Evolutionary conservation across 2,329 filamentous ascomycete genomes (phyloP), one percentile per base, ranked within the genome.

Genomic region (Pseudophaeomoniella oleicola): DNA sequence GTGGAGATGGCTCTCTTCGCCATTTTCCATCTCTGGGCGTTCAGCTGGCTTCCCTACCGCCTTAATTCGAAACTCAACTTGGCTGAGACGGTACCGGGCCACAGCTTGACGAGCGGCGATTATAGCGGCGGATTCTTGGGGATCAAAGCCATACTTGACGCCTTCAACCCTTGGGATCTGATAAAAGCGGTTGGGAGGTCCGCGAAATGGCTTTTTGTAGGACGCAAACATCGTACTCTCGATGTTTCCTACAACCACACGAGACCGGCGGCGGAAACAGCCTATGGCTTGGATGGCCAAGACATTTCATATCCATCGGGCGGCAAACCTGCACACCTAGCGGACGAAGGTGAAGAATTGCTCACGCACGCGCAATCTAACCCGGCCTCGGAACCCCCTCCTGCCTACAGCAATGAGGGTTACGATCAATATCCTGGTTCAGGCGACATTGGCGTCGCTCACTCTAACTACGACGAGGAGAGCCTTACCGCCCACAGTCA

Each of bases 1-100:
- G 63, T 90, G 30, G 85, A 93, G 57, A 93, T 93, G 85, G 74
- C 81, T 5, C 60, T 82, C 18, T 92, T 93, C 49, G 66, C 81
- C 13, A 51, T 86, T 32, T 58, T 93, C 37, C 85, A 93, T 54
- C 59, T 90, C 12, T 92, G 78, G 66, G 82, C 86, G 2, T 94
- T 90, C 51, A 71, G 81, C 1, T 90, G 78, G 66, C 67, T 68
- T 38, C 76, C 75, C 1, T 94, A 93, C 55, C 63, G 57, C 15
- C 56, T 58, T 17, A 60, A 63, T 14, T 66, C 59, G 35, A 48
- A 53, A 19, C 58, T 56, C n/a, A 67, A 62, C 66, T 68, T 30
- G 48, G 54, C 36, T 53, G 66, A 36, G 62, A 58, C 35, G 54
- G 66, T 40, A 53, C 55, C 41, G 51, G 62, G 38, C 50, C 62